phyloP scores from a whole-genome alignment of 148 eudicot species.

The Camellia lanceoleosa region DNA sequence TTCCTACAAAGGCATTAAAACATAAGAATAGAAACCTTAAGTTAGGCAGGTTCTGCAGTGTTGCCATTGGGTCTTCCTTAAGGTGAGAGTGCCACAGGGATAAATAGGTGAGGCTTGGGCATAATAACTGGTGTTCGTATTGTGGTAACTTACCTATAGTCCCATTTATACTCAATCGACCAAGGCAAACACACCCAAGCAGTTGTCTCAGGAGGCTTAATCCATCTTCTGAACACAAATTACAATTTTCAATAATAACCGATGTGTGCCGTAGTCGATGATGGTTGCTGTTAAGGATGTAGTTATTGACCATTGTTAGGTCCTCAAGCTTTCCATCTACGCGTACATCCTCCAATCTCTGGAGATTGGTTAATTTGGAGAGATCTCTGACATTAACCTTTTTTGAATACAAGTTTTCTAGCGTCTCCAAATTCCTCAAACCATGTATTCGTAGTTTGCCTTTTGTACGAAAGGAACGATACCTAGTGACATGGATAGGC shows the following conservation, averaged over 20 bases:
- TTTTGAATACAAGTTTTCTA: conserved; percentile 12
- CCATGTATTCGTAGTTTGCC: background rate
- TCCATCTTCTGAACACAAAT: background rate
- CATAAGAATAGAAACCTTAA: background rate
- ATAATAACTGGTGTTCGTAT: background rate
- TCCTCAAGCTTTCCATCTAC: background rate
- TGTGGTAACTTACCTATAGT: background rate
- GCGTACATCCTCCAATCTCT: background rate
- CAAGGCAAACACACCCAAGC: background rate
- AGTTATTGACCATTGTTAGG: background rate
- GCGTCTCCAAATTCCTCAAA: conserved; percentile 18
- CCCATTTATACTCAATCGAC: background rate
- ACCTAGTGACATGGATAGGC: no score
- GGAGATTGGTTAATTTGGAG: background rate
- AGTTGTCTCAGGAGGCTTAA: background rate
- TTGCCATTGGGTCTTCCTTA: conserved; percentile 10
- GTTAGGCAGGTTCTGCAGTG: conserved; percentile 5
- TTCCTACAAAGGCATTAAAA: background rate
- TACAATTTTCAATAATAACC: accelerated
- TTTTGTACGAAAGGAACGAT: background rate
- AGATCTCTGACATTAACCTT: background rate
- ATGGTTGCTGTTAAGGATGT: background rate
- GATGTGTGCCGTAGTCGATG: background rate
- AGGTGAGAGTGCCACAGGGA: background rate
- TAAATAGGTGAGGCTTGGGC: background rate